Base-by-base conservation (phyloP, 2,329 filamentous ascomycete species). In the Neopestalotiopsis rosae region DNA sequence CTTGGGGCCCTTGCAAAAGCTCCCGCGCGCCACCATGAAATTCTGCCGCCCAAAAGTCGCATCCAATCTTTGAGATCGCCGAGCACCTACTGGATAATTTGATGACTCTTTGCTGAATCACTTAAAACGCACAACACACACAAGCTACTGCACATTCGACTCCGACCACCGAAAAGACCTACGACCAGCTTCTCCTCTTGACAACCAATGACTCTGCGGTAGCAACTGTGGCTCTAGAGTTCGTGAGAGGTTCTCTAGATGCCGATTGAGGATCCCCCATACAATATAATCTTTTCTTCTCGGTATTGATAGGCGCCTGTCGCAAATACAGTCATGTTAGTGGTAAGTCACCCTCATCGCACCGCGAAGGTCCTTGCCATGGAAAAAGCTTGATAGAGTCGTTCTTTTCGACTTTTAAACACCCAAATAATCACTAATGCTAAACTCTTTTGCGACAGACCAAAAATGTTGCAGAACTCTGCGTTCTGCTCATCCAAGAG, bases 401-500 rank as follows among this genome's bases (percentile, higher is more conserved):
- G 10, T 38, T 6, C 34, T 38, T 10, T 7, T 52, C 45, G 45
- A 38, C 9, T 52, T 9, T 52, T 6, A 10, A 14, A 6, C 30
- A 24, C 17, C n/a, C 57, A 59, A 30, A 24, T 6, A 5, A 17
- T 34, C 24, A 13, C 9, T 13, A 4, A 14, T 14, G 17, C 24
- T 30, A 14, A 30, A 24, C 20, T 59, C 30, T 10, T 63, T 40
- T 45, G 24, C 61, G n/a, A 14, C 72, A 91, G 89, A 90, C 89
- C 70, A 90, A 94, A 84, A 89, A 92, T 79, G 87, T 92, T 74
- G 90, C 92, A 77, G 94, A 98, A 88, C 93, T 98, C 78, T 97
- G 94, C 85, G 89, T 91, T 84, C 90, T 97, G 79, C 88, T 98
- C 72, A 91, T 98, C 72, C 91, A 94, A 78, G 94, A 98, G 79